Conservation (phyloP, 2,329 filamentous ascomycete species). For the Colletotrichum sp. region DNA sequence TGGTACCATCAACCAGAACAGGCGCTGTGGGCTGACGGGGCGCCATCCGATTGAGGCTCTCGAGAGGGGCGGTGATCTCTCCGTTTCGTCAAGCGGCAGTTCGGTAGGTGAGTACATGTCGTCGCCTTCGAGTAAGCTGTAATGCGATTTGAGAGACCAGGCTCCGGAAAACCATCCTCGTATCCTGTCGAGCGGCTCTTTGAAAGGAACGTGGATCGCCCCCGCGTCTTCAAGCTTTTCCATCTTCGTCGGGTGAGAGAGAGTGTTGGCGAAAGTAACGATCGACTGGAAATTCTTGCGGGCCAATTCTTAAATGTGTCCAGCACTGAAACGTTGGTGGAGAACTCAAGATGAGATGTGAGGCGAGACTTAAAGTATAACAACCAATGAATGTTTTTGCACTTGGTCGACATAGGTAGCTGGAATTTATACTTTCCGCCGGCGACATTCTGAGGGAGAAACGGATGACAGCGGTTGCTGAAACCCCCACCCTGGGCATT, state of each 20-base stretch:
- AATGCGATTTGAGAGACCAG: not conserved
- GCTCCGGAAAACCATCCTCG: not conserved
- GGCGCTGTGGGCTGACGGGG: not conserved
- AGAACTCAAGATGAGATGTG: not conserved
- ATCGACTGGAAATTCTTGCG: not conserved
- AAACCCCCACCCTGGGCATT: not conserved
- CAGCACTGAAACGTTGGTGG: not conserved
- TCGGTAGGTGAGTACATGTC: not conserved
- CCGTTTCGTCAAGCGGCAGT: not conserved
- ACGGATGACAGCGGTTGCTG: not conserved
- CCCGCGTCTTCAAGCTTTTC: not conserved
- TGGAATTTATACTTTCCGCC: not conserved
- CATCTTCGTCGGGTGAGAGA: not conserved
- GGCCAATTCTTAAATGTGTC: not conserved
- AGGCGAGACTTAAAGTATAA: not conserved
- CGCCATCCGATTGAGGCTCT: not conserved
- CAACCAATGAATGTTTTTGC: not conserved
- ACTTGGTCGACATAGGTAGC: not conserved
- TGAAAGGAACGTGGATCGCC: not conserved
- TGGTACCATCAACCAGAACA: not conserved
- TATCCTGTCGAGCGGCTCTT: not conserved
- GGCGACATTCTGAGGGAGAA: not conserved
- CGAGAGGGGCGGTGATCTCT: not conserved
- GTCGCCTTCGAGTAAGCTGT: not conserved
- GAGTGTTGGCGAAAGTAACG: not conserved